phyloP scores from a whole-genome alignment of 192 early-diverging fungal genomes.

The Gaertneriomyces semiglobifer region DNA sequence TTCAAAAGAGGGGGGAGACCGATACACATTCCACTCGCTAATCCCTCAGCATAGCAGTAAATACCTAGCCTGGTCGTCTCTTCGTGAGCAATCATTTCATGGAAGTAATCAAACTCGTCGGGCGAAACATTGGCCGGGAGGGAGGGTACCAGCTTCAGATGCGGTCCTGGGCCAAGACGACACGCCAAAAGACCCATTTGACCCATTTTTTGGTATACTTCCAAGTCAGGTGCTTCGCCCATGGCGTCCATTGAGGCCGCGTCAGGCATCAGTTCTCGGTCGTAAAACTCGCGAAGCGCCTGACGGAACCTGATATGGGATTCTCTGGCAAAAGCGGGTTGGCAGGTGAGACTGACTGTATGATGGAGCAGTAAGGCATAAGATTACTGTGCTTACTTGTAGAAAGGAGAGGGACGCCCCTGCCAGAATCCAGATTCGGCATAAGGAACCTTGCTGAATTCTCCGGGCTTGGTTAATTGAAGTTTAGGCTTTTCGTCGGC shows the following conservation, averaged over 20 bases:
- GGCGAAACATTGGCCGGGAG: conserved; percentile 47
- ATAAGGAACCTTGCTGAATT: conserved; percentile 29
- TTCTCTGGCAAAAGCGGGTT: conserved; percentile 10
- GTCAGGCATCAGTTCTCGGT: conserved; percentile 30
- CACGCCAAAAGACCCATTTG: conserved; percentile 34
- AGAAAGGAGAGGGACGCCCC: conserved; percentile 42
- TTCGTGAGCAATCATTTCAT: conserved; percentile 48
- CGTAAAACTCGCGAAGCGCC: conserved; percentile 43
- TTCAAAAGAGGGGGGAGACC: conserved; percentile 44
- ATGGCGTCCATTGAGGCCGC: conserved; percentile 31
- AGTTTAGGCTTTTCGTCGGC: conserved; percentile 39
- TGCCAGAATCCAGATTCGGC: conserved; percentile 35
- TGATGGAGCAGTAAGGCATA: neutral
- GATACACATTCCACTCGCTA: conserved; percentile 39
- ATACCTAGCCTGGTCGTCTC: conserved; percentile 35
- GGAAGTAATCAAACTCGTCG: conserved; percentile 56
- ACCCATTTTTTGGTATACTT: conserved; percentile 44
- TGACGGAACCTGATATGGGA: conserved; percentile 42
- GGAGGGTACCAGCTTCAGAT: conserved; percentile 39
- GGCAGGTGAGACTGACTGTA: neutral
- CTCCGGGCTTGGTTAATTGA: conserved; percentile 21
- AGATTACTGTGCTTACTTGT: conserved; percentile 22
- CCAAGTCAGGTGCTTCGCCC: conserved; percentile 24
- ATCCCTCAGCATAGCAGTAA: conserved; percentile 32
- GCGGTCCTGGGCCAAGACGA: conserved; percentile 47